Conservation (phyloP, 257 asterid species). For the Solanum chmielewskii region DNA sequence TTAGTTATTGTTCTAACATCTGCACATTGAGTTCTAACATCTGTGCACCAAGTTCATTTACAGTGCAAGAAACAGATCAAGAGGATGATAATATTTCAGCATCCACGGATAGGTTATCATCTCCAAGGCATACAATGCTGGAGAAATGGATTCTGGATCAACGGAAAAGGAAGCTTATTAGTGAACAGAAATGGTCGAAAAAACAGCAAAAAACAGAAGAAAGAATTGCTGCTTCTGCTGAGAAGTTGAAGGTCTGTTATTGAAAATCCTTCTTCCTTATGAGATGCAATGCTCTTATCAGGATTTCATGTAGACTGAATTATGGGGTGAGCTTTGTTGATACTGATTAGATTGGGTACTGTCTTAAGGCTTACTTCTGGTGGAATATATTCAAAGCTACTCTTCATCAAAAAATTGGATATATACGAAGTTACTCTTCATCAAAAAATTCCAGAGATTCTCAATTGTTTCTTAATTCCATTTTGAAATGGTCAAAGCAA, state of each 20-base stretch:
- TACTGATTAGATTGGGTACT: background rate
- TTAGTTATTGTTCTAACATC: background rate
- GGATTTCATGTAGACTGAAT: background rate
- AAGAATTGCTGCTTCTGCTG: slow-evolving; percentile 60
- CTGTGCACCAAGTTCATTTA: background rate
- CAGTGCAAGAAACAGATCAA: slow-evolving; percentile 42
- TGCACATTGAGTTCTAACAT: background rate
- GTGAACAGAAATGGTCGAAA: slow-evolving; percentile 57
- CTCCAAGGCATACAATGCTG: slow-evolving; percentile 64
- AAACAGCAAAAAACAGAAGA: slow-evolving; percentile 73
- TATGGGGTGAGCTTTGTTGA: background rate
- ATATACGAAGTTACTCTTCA: background rate
- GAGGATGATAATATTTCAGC: slow-evolving; percentile 51
- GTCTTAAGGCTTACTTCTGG: background rate
- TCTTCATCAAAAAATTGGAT: background rate
- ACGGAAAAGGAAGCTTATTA: slow-evolving; percentile 50
- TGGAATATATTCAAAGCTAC: background rate
- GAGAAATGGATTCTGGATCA: slow-evolving; percentile 73
- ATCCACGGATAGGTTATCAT: slow-evolving; percentile 47
- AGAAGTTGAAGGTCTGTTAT: slow-evolving; percentile 63
- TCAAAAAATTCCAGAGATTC: background rate
- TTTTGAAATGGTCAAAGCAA: background rate
- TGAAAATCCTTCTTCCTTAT: background rate
- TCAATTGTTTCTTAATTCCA: background rate
- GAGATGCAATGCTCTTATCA: background rate